phyloP scores from a whole-genome alignment of 805 yeast species.

The Monosporozyma siamensis region DNA sequence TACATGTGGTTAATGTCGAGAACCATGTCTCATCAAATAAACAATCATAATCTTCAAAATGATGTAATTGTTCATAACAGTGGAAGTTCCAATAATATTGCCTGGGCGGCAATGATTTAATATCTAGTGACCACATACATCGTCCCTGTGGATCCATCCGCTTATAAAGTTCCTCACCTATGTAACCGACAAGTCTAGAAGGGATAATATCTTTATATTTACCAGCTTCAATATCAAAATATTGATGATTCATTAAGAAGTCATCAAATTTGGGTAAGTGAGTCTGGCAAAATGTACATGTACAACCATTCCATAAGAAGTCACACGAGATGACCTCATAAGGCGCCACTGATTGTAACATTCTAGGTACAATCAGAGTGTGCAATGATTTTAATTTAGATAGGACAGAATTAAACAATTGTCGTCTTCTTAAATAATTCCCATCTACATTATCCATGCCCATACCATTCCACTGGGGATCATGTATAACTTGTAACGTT shows the following conservation, averaged over 20 bases:
- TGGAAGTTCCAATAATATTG: slow-evolving; percentile 41
- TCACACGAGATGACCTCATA: slow-evolving; percentile 66
- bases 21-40: slow-evolving; percentile 34
- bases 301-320: slow-evolving; percentile 70
- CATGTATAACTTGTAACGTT: slow-evolving; percentile 45
- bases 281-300: slow-evolving; percentile 46
- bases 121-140: slow-evolving; percentile 27
- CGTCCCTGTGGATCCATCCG: slow-evolving; percentile 21
- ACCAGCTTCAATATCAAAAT: slow-evolving; percentile 39
- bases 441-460: slow-evolving; percentile 66
- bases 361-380: slow-evolving; percentile 46
- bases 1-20: slow-evolving; percentile 33
- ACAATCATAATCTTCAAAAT: slow-evolving; percentile 34
- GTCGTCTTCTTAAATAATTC: slow-evolving; percentile 51
- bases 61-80: slow-evolving; percentile 35
- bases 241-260: slow-evolving; percentile 55
- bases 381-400: slow-evolving; percentile 38
- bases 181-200: slow-evolving; percentile 45
- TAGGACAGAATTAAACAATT: slow-evolving; percentile 39
- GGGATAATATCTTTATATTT: slow-evolving; percentile 53
- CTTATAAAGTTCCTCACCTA: slow-evolving; percentile 36
- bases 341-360: slow-evolving; percentile 50
- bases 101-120: slow-evolving; percentile 27
- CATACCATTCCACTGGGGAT: slow-evolving; percentile 48
- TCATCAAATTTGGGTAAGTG: slow-evolving; percentile 46